Percentiles rank a stretch among this genome's conserved stretches.
phyloP scores from a whole-genome alignment of 164 flowering plant species.

The Macadamia tetraphylla region DNA sequence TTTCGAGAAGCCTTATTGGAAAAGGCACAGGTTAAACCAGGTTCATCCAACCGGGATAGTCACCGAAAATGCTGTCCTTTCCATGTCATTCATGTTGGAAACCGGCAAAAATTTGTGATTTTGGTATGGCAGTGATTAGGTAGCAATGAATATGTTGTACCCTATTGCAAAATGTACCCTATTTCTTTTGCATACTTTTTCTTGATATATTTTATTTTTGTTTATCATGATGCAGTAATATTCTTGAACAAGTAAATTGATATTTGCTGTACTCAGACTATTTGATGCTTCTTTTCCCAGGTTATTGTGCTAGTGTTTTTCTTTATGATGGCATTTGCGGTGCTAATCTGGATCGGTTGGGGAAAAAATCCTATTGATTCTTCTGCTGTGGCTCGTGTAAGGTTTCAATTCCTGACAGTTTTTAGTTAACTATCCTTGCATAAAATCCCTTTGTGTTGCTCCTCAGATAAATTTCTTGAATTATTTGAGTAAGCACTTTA shows the following conservation, averaged over 20 bases:
- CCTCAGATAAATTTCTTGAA: too few relatives aligned
- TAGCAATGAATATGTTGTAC: neutral
- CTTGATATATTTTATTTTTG: neutral
- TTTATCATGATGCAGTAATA: neutral
- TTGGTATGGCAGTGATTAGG: conserved; percentile 38
- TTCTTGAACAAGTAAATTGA: too few relatives aligned
- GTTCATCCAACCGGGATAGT: conserved; percentile 27
- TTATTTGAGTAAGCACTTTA: too few relatives aligned
- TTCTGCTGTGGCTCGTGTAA: conserved; percentile 68
- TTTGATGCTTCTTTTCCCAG: conserved; percentile 29
- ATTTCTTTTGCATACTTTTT: neutral
- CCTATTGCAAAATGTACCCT: neutral
- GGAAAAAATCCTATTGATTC: conserved; percentile 67
- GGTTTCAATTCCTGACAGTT: conserved; percentile 12
- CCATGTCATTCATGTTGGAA: conserved; percentile 50
- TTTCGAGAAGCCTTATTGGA: conserved; percentile 51
- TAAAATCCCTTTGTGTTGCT: too few relatives aligned
- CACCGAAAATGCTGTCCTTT: conserved; percentile 48
- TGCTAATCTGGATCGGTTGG: conserved; percentile 76
- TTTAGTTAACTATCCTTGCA: too few relatives aligned
- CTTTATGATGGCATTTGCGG: conserved; percentile 62
- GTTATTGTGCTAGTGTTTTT: conserved; percentile 46
- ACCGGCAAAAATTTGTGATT: conserved; percentile 76
- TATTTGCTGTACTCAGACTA: neutral
- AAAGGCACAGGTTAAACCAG: conserved; percentile 28